Base-by-base conservation (phyloP, 768 basidiomycete species). In the Psilocybe sp. region DNA sequence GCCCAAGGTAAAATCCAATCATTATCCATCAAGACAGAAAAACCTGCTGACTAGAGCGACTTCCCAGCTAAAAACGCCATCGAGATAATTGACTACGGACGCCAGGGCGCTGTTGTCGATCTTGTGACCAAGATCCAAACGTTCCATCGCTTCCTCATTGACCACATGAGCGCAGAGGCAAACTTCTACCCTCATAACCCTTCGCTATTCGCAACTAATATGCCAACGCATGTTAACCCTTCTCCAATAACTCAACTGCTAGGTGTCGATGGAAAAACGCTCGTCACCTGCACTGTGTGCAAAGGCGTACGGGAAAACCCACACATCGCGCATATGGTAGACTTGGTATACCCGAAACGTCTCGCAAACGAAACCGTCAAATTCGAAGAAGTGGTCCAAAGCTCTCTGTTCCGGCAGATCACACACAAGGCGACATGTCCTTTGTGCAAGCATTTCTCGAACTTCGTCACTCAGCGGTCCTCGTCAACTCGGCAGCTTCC, bases 101-200 rank as follows among this genome's bases (percentile, higher is more conserved):
- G 86, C 40, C 89, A 94, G 56, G 72, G 76, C 9, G 72, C 74
- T n/a, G 82, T 82, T 55, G 77, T 85, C 36, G 84, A 90, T 57
- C 92, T 98, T 57, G 85, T 84, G 0, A 83, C 88, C 44, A 87
- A 92, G 72, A 98, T 98, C 37, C 97, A 98, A 67, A 81, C 82
- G 13, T 98, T 98, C 75, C 93, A 98, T 64, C 85, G 96, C 16
- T 98, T 97, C 72, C 76, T 97, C 35, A 69, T 98, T 45, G 94
- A 98, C 53, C 86, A 87, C 45, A 76, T 98, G 56, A 82, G 79
- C 50, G 76, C 78, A 3, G 92, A 94, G 67, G 86, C 85, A 4
- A 87, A 83, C 53, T 64, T 67, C 18, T 82, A 77, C 58, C 80
- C 81, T 18, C 67, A 78, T 39, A 90, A 88, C 55, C 84, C 82